Evolutionary conservation across 169 alveolate species (phyloP), one percentile per base, ranked within the genome.

Genomic region (Cryptosporidium baileyi): DNA sequence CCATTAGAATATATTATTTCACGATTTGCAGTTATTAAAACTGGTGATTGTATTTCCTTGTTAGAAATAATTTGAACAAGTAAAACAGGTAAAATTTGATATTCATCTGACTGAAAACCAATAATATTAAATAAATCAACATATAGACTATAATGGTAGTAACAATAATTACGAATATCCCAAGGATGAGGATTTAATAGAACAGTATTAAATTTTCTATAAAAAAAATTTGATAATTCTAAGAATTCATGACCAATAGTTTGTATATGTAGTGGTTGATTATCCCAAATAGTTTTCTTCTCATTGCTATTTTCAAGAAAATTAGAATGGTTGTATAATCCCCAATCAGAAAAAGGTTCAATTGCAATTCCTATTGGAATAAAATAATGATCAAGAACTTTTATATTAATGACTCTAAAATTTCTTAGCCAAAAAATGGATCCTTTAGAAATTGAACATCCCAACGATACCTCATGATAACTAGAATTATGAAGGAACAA

Each of bases 361-460:
- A 74, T 26, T 36, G 61, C 28, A 17, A 57, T 57, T 11, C 85
- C 85, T 22, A 74, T 19, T 24, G 15, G 61, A 47, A 65, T 11
- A 2, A 62, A 47, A n/a, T 19, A 15, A 17, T 26, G 30, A 47
- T 5, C 19, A 19, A 30, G 63, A 5, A 30, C n/a, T 54, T 51
- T 19, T 13, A 19, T 54, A 19, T 45, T 17, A 38, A 74, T 54
- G 15, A 17, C 22, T 26, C 85, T 52, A 26, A 59, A 51, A 57
- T 74, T 74, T 57, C 85, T 52, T 0, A 74, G n/a, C 85, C 85
- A 74, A 0, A 74, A 34, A 38, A 74, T 34, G n/a, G 85, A 74
- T 13, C 85, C 85, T 38, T 54, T 57, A 13, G 67, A 13, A 22
- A 74, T 52, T 19, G 85, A 74, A 34, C 57, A 74, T 4, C 67